These are phyloP conservation scores for Penicillium soppii DNA, from an alignment of 495 filamentous ascomycete genomes.

Conservation along the genomic window DNA sequence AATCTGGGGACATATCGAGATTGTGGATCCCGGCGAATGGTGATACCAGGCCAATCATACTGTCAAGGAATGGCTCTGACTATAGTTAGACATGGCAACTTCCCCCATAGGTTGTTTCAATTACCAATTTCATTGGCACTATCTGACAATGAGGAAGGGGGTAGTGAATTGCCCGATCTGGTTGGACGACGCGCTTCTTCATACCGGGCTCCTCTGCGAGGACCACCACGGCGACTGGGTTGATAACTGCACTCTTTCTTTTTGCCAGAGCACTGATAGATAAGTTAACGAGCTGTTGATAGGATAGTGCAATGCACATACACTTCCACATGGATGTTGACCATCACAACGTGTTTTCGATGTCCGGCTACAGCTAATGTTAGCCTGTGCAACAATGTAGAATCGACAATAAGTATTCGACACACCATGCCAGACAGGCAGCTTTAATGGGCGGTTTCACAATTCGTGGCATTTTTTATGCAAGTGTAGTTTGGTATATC, in stretches of 20 bases:
- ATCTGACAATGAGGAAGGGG: slow-evolving; percentile 2
- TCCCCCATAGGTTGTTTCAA: background rate
- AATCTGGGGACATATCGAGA: slow-evolving; percentile 19
- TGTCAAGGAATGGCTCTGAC: slow-evolving; percentile 17
- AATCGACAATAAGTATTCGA: background rate
- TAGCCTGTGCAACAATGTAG: slow-evolving; percentile 8
- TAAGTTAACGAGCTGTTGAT: background rate
- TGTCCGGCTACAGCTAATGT: slow-evolving; percentile 37
- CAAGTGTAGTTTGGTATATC: background rate
- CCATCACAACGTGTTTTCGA: slow-evolving; percentile 54
- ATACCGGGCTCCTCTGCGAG: slow-evolving; percentile 31
- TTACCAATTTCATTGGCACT: slow-evolving; percentile 13
- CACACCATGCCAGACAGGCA: slow-evolving; percentile 54
- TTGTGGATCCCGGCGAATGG: slow-evolving; percentile 19
- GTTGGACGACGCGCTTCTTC: slow-evolving; percentile 7
- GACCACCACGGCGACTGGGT: slow-evolving; percentile 50
- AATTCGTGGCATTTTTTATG: slow-evolving; percentile 7
- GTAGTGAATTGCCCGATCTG: background rate
- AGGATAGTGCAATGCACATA: slow-evolving; percentile 22
- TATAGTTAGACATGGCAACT: background rate
- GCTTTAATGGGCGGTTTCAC: slow-evolving; percentile 47
- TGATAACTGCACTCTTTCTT: slow-evolving; percentile 45
- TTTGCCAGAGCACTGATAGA: slow-evolving; percentile 39
- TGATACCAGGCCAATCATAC: slow-evolving; percentile 16
- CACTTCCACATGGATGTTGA: slow-evolving; percentile 45